A percentile compares a stretch with the other conserved stretches of the same genome.
phyloP scores from a whole-genome alignment of 2,329 filamentous ascomycete species.

The Nemania bipapillata region DNA sequence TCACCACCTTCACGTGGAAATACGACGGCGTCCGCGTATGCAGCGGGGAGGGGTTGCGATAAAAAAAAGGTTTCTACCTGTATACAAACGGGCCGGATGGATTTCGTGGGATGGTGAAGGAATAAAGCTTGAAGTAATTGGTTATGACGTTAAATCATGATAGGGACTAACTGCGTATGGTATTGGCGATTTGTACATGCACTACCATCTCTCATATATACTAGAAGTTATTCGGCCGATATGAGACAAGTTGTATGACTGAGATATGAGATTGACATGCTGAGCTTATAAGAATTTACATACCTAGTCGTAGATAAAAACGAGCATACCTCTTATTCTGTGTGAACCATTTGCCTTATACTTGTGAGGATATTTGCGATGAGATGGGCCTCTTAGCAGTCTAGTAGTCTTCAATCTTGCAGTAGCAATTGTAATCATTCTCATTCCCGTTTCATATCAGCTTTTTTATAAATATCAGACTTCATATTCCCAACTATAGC shows the following conservation, averaged over 20 bases:
- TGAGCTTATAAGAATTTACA: not conserved
- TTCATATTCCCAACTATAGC: too few relatives aligned
- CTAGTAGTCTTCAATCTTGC: too few relatives aligned
- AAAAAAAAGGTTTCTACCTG: not conserved
- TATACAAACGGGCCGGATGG: too few relatives aligned
- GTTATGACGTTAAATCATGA: not conserved
- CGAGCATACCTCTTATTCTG: not conserved
- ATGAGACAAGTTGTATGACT: not conserved
- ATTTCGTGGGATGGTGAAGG: not conserved
- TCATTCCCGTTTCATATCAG: too few relatives aligned
- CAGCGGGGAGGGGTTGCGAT: constrained; percentile 5
- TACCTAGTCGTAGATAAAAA: not conserved
- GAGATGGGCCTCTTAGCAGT: too few relatives aligned
- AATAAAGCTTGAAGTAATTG: too few relatives aligned
- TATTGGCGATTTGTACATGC: not conserved
- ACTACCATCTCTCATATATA: too few relatives aligned
- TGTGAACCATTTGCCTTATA: not conserved
- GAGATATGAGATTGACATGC: not conserved
- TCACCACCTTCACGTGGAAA: constrained; percentile 22
- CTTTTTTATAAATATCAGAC: too few relatives aligned
- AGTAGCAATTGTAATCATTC: too few relatives aligned
- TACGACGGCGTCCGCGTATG: constrained; percentile 8
- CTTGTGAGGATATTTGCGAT: too few relatives aligned
- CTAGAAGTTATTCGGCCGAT: too few relatives aligned
- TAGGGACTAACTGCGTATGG: not conserved